These are phyloP conservation scores for Euphorbia celastroides DNA, from an alignment of 441 rosid genomes.

Conservation along the genomic window DNA sequence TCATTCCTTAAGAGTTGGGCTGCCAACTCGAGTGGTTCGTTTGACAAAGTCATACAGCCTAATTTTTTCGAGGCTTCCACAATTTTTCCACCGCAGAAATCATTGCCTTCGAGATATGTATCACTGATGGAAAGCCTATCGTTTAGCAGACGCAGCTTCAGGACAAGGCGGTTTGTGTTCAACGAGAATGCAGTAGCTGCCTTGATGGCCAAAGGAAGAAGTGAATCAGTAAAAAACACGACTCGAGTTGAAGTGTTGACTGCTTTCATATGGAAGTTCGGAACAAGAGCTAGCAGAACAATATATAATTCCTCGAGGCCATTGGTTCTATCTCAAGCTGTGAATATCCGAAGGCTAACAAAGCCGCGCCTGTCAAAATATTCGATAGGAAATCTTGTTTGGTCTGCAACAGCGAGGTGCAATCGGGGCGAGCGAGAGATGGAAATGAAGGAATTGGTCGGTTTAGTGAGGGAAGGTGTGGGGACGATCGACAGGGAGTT, in stretches of 20 bases:
- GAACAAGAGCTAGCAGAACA: not conserved
- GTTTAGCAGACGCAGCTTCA: not conserved
- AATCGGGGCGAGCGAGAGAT: constrained; percentile 1
- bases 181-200: not conserved
- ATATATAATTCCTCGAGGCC: not conserved
- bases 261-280: constrained; percentile 17
- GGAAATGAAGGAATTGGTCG: constrained; percentile 1
- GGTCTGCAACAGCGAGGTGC: constrained; percentile 1
- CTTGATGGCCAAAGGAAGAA: constrained; percentile 1
- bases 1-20: constrained; percentile 19
- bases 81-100: constrained; percentile 5
- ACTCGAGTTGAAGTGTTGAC: constrained; percentile 7
- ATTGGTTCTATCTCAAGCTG: not conserved
- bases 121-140: not conserved
- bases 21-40: constrained; percentile 1
- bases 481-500: not conserved
- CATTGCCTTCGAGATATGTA: not conserved
- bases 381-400: constrained; percentile 15
- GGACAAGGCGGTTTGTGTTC: constrained; percentile 13
- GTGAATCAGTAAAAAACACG: not conserved
- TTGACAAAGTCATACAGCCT: not conserved
- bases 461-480: not conserved
- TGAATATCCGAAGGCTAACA: constrained; percentile 6
- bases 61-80: constrained; percentile 11
- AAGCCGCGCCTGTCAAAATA: constrained; percentile 8